Evolutionary conservation across 2,329 filamentous ascomycete species (phyloP), one percentile per base, ranked within the genome.

Genomic region (Alternaria incomplexa): DNA sequence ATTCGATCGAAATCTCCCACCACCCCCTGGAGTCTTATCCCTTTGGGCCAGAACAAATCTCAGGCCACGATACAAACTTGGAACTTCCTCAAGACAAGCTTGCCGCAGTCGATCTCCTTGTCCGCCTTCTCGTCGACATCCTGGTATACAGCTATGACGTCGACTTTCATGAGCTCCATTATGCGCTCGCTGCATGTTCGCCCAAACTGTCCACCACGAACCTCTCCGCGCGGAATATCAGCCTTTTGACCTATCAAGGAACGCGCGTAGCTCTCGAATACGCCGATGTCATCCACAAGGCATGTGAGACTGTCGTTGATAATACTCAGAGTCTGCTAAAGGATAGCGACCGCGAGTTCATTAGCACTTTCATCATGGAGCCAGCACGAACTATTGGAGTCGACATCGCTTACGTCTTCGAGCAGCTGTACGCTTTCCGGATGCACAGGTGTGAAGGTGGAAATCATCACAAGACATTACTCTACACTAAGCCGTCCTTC

Each of bases 271-370:
- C 30, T n/a, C 20, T 36, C 40, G 43, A 25, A 15, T 55, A 59
- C 40, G 25, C 59, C 4, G 47, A 58, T 15, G 40, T 30, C 6
- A 22, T 53, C 2, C 36, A 51, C 20, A 57, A 62, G 9, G 54
- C 46, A 4, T 62, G 26, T 12, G 40, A 30, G 17, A 50, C 44
- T 15, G 54, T 62, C n/a, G 26, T 44, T 0, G 23, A 52, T 1
- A 62, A 58, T 9, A 40, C 32, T 0, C 59, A 62, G 8, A 57
- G 53, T 4, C 28, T 62, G n/a, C 54, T 62, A 7, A 53, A 26
- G 20, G 52, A 57, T 30, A 30, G 45, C 4, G 54, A 62, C 47
- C 26, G 53, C 46, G 46, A 47, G 3, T 47, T 40, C 17, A 53
- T 62, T 2, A 55, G 43, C 12, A 45, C 23, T 5, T 26, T 28